phyloP scores from a whole-genome alignment of 2,329 filamentous ascomycete genomes.

The Aspergillus fructus region DNA sequence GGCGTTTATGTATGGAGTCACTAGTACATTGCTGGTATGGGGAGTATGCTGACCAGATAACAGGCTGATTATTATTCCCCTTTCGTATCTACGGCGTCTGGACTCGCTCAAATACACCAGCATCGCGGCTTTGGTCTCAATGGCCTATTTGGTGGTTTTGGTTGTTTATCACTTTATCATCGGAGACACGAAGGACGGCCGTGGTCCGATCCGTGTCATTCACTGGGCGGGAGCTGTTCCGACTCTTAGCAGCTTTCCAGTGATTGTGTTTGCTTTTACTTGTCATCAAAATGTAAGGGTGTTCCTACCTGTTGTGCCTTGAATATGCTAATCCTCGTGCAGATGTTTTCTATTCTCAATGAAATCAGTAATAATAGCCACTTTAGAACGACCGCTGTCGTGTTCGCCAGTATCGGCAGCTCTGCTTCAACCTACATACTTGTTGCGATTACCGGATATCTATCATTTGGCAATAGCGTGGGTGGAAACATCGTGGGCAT shows the following conservation, averaged over 20 bases:
- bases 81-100: slow-evolving; percentile 85
- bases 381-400: slow-evolving; percentile 72
- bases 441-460: slow-evolving; percentile 90
- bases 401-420: slow-evolving; percentile 79
- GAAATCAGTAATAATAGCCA: slow-evolving; percentile 86
- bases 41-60: slow-evolving; percentile 14
- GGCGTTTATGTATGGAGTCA: slow-evolving; percentile 72
- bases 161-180: slow-evolving; percentile 88
- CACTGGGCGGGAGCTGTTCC: slow-evolving; percentile 76
- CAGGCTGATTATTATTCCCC: slow-evolving; percentile 85
- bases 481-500: slow-evolving; percentile 91
- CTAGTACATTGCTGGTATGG: neutral
- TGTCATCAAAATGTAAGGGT: slow-evolving; percentile 87
- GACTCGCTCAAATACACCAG: slow-evolving; percentile 98
- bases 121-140: slow-evolving; percentile 84
- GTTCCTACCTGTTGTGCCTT: neutral
- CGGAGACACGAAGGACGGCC: slow-evolving; percentile 71
- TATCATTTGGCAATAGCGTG: slow-evolving; percentile 90
- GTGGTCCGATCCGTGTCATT: slow-evolving; percentile 73
- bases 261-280: slow-evolving; percentile 98
- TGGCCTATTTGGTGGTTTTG: slow-evolving; percentile 88
- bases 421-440: slow-evolving; percentile 85
- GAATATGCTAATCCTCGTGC: slow-evolving; percentile 1
- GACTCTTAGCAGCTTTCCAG: slow-evolving; percentile 81
- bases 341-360: slow-evolving; percentile 99